These are phyloP conservation scores for Acrodontium crateriforme DNA, from an alignment of 2,329 filamentous ascomycete genomes.

Conservation along the genomic window DNA sequence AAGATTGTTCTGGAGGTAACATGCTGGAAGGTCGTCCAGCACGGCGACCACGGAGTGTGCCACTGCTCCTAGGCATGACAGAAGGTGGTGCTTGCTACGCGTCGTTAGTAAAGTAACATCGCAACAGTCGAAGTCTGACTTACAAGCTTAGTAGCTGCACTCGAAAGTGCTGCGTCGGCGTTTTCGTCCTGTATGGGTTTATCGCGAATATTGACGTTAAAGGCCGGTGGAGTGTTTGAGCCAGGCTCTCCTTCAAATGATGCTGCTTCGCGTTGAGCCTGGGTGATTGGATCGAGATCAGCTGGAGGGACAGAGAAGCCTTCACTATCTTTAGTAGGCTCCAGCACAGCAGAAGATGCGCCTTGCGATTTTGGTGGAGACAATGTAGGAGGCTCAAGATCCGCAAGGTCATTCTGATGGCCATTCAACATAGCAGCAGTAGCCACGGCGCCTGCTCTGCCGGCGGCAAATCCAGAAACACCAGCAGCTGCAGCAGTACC, in stretches of 20 bases:
- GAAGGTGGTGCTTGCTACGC: slow-evolving; percentile 45
- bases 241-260: slow-evolving; percentile 36
- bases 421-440: slow-evolving; percentile 8
- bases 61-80: slow-evolving; percentile 32
- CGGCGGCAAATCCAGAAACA: too few relatives aligned
- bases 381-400: slow-evolving; percentile 18
- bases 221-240: slow-evolving; percentile 43
- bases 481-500: slow-evolving; percentile 7
- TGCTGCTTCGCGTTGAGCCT: slow-evolving; percentile 55
- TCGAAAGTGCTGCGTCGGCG: slow-evolving; percentile 54
- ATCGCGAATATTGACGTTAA: slow-evolving; percentile 69
- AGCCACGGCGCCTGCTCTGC: too few relatives aligned
- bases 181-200: slow-evolving; percentile 67
- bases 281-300: slow-evolving; percentile 47
- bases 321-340: slow-evolving; percentile 51
- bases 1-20: too few relatives aligned
- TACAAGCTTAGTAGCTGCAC: slow-evolving; percentile 57
- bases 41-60: slow-evolving; percentile 73
- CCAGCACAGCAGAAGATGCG: slow-evolving; percentile 9
- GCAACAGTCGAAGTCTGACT: slow-evolving; percentile 9
- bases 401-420: slow-evolving; percentile 22
- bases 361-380: slow-evolving; percentile 3
- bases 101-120: slow-evolving; percentile 4
- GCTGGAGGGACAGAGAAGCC: slow-evolving; percentile 61
- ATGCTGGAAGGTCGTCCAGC: too few relatives aligned